These are phyloP conservation scores for Mrakia gelida DNA, from an alignment of 768 basidiomycete species.

Conservation along the genomic window DNA sequence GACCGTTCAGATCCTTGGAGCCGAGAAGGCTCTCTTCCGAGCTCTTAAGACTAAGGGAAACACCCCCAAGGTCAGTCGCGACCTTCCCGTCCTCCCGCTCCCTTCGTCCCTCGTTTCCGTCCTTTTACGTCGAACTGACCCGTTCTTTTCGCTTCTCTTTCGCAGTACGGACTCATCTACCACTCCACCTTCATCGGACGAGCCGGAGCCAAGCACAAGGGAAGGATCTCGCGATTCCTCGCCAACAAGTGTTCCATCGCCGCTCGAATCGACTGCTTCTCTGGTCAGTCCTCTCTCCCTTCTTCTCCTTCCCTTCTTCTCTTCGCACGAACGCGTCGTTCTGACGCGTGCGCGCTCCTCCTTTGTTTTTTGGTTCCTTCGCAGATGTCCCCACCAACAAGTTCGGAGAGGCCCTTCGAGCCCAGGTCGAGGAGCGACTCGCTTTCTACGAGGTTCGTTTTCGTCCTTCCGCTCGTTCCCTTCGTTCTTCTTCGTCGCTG, in stretches of 20 bases:
- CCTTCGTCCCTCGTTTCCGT: slow-evolving; percentile 52
- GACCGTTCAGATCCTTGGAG: slow-evolving; percentile 51
- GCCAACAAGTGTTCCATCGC: slow-evolving; percentile 97
- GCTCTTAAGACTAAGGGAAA: slow-evolving; percentile 53
- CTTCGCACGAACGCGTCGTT: too few relatives aligned
- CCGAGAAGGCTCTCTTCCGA: slow-evolving; percentile 52
- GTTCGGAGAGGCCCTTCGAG: slow-evolving; percentile 88
- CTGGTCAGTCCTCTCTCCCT: slow-evolving; percentile 50
- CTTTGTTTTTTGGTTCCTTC: not conserved
- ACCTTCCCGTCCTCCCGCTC: slow-evolving; percentile 50
- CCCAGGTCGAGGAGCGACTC: slow-evolving; percentile 92
- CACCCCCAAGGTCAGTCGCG: slow-evolving; percentile 52
- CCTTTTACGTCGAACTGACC: not conserved
- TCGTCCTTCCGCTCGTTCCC: not conserved
- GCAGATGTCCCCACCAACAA: slow-evolving; percentile 66
- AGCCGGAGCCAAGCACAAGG: slow-evolving; percentile 95
- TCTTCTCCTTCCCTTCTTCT: not conserved
- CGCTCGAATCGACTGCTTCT: slow-evolving; percentile 93
- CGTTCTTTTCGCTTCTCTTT: not conserved
- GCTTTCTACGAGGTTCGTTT: slow-evolving; percentile 71
- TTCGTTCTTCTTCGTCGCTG: not conserved
- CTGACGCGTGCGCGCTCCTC: not conserved
- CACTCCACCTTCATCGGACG: slow-evolving; percentile 92
- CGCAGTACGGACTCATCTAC: slow-evolving; percentile 88
- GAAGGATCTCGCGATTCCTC: slow-evolving; percentile 99